A percentile compares a stretch with the other conserved stretches of the same genome.
These are phyloP conservation scores for Fusarium protoensiforme DNA, from an alignment of 2,329 filamentous ascomycete species.

Conservation along the genomic window DNA sequence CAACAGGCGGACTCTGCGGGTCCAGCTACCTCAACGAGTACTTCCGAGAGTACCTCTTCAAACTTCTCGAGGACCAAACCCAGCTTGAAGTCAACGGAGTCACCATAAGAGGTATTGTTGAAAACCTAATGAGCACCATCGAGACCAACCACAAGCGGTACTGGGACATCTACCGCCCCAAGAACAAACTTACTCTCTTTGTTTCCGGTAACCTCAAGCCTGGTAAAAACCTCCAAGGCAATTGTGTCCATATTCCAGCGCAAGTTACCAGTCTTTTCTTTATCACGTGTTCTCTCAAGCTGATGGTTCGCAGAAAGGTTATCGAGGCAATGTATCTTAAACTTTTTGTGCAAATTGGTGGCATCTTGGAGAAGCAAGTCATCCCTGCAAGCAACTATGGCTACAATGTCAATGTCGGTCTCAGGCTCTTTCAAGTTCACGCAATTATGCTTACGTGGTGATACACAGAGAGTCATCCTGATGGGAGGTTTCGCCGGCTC, in stretches of 20 bases:
- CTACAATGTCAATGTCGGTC: not conserved
- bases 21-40: conserved; percentile 7
- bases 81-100: not conserved
- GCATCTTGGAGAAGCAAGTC: not conserved
- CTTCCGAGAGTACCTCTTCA: not conserved
- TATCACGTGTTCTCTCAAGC: not conserved
- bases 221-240: not conserved
- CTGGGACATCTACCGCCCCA: not conserved
- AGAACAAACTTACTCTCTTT: not conserved
- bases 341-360: not conserved
- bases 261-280: not conserved
- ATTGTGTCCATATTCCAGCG: not conserved
- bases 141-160: not conserved
- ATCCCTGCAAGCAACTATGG: not conserved
- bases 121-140: not conserved
- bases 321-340: not conserved
- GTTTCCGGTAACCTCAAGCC: not conserved
- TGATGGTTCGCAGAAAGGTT: not conserved
- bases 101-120: not conserved
- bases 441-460: not conserved
- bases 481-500: conserved; percentile 13
- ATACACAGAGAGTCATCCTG: not conserved
- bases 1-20: not conserved
- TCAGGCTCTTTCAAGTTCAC: not conserved
- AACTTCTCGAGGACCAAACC: not conserved